Base-by-base conservation (phyloP, 2,329 filamentous ascomycete genomes). In the Herpomyces periplanetae region DNA sequence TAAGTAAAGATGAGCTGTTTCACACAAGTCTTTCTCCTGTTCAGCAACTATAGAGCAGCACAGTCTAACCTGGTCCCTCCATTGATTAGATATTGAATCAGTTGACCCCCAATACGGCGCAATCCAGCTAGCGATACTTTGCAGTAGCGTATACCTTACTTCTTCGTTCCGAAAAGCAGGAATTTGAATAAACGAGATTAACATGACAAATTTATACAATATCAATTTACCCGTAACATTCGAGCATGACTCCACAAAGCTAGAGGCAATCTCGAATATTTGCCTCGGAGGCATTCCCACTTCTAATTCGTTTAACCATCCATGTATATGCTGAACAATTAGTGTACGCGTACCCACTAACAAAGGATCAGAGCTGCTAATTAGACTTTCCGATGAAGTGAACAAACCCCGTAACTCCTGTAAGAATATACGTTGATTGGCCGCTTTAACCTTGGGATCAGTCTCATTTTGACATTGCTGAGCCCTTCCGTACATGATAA, bases 261-360 rank as follows among this genome's bases (percentile, higher is more conserved):
- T 68, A 25, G 84, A 66, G 15, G 73, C 69, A 26, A 88, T 63
- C 30, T 85, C 63, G 20, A 88, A 44, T 17, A 88, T 75, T 34
- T 91, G 75, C 29, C 71, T 62, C 0, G 61, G 58, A 3, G 51
- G 53, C 32, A 91, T 48, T 14, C 80, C 47, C 2, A 60, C 56
- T 0, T 55, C 48, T 5, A 96, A 52, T 33, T 91, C 75, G 0
- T 80, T 75, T n/a, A 96, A 44, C 80, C 80, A 96, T 0, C 66
- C 65, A 33, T 91, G 75, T 35, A 91, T 85, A 35, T 91, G 69
- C 37, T 96, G 80, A 6, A 91, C 71, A 2, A 84, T 59, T 19
- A 96, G 44, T 0, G 80, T 91, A 39, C 96, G 85, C 26, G 66
- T 91, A 13, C 80, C 80, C 7, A 91, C 65, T 10, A 91, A 44